Percentiles rank a stretch among this genome's conserved stretches.
Conservation (phyloP, 2,329 filamentous ascomycete genomes). For the Xylaria arbuscula region DNA sequence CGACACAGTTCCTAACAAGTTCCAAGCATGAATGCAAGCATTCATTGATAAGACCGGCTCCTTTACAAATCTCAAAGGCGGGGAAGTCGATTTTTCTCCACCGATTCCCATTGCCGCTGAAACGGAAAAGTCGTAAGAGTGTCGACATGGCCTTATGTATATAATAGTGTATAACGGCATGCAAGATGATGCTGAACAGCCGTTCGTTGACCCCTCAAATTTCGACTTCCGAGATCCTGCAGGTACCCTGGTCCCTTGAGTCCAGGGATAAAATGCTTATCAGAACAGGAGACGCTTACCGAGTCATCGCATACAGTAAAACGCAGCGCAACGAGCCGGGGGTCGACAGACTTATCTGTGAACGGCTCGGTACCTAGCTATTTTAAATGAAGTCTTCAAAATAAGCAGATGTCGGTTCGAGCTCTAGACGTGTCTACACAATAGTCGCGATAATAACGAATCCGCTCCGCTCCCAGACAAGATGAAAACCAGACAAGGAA, state of each 20-base stretch:
- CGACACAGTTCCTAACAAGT: not conserved
- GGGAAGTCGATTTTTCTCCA: conserved; percentile 4
- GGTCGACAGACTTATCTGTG: conserved; percentile 18
- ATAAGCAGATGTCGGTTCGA: conserved; percentile 13
- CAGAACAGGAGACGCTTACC: conserved; percentile 21
- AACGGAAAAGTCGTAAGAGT: conserved; percentile 4
- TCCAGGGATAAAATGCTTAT: conserved; percentile 37
- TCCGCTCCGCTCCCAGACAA: conserved; percentile 16
- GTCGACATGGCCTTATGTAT: conserved; percentile 28
- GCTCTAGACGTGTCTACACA: not conserved
- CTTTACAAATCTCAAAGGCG: conserved; percentile 4
- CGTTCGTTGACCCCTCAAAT: conserved; percentile 26
- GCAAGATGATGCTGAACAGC: conserved; percentile 36
- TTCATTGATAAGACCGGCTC: conserved; percentile 11
- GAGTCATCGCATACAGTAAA: not conserved
- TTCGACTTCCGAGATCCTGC: conserved; percentile 37
- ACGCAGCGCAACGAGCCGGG: conserved; percentile 12
- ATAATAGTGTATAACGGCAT: conserved; percentile 33
- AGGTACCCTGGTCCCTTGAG: conserved; percentile 34
- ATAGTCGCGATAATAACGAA: not conserved
- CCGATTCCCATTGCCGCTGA: conserved; percentile 15
- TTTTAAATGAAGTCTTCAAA: conserved; percentile 17
- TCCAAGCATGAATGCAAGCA: conserved; percentile 11
- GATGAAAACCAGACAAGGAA: conserved; percentile 24
- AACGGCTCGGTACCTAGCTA: not conserved